Base-by-base conservation (phyloP, 2,329 filamentous ascomycete genomes). In the Geosmithia morbida region DNA sequence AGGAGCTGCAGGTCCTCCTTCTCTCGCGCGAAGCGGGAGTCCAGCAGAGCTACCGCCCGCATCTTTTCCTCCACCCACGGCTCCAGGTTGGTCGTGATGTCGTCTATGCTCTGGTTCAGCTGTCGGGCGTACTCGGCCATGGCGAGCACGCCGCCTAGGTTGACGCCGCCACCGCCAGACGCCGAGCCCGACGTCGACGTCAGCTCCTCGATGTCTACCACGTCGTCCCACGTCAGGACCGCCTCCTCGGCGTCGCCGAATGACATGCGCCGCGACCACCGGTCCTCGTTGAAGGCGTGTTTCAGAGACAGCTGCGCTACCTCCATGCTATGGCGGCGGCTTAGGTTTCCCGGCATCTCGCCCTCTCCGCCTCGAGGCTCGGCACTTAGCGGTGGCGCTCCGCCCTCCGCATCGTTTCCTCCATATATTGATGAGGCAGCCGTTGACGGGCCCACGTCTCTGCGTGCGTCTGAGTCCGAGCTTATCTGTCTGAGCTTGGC, bases 211-310 rank as follows among this genome's bases (percentile, higher is more conserved):
- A 72, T 51, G 48, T 67, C 64, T 3, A 68, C 61, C 22, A 82
- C 61, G 44, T 76, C 71, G 5, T 75, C 67, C 83, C 84, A 88
- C 16, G 66, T 69, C 1, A 88, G 65, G 7, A 89, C 66, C n/a
- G 80, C 83, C 50, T 87, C 82, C 62, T 86, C 83, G 1, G 82
- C 85, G 43, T 82, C 73, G 49, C 81, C 80, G 59, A 89, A 89
- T 3, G 84, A 88, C 52, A 89, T 70, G 42, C 83, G 76, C 2
- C 84, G 78, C 1, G 83, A 77, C 75, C 81, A 86, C 49, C 75
- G 76, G 26, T 71, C 70, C 51, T 85, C 79, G 50, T 77, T 72
- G 2, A 67, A 61, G 7, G 51, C 52, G 2, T 49, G 63, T 46
- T 54, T 60, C 29, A 59, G 56, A 22, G 55, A 50, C 3, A 60